phyloP scores from a whole-genome alignment of 495 filamentous ascomycete genomes.

The Paragyromitra xinjiangensis region DNA sequence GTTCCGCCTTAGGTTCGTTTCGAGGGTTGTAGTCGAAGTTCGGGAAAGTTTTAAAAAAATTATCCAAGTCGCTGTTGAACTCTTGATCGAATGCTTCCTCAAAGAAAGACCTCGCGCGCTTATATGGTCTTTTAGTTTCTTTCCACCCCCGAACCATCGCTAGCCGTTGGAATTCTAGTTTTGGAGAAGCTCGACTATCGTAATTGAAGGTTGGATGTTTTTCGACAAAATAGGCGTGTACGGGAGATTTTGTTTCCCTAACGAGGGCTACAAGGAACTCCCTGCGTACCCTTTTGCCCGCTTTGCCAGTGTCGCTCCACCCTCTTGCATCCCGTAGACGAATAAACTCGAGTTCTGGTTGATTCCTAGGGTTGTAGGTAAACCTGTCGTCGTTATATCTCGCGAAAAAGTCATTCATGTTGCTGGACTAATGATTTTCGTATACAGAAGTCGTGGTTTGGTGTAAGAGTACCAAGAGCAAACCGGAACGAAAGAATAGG shows the following conservation, averaged over 20 bases:
- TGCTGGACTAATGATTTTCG: neutral
- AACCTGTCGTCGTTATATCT: conserved; percentile 1
- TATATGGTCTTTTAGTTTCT: neutral
- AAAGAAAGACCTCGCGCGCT: neutral
- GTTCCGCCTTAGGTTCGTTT: conserved; percentile 25
- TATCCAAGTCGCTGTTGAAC: conserved; percentile 28
- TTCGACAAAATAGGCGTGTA: conserved; percentile 10
- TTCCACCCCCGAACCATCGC: neutral
- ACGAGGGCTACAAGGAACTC: conserved; percentile 22
- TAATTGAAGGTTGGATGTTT: conserved; percentile 11
- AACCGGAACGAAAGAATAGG: neutral
- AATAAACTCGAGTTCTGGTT: conserved; percentile 21
- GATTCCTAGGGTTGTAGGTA: conserved; percentile 10
- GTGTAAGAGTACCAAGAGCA: neutral
- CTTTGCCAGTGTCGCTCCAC: neutral
- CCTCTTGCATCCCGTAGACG: conserved; percentile 7
- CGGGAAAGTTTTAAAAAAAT: conserved; percentile 20
- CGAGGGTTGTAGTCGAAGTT: conserved; percentile 39
- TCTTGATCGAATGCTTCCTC: conserved; percentile 10
- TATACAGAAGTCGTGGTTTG: neutral
- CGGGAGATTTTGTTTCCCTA: conserved; percentile 6
- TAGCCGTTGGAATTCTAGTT: conserved; percentile 15
- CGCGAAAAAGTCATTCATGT: conserved; percentile 36
- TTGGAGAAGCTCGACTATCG: conserved; percentile 16
- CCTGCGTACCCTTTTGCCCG: neutral